A percentile compares a stretch with the other conserved stretches of the same genome.
Conservation (phyloP, 495 filamentous ascomycete genomes). For the Aspergillus cavernicola region DNA sequence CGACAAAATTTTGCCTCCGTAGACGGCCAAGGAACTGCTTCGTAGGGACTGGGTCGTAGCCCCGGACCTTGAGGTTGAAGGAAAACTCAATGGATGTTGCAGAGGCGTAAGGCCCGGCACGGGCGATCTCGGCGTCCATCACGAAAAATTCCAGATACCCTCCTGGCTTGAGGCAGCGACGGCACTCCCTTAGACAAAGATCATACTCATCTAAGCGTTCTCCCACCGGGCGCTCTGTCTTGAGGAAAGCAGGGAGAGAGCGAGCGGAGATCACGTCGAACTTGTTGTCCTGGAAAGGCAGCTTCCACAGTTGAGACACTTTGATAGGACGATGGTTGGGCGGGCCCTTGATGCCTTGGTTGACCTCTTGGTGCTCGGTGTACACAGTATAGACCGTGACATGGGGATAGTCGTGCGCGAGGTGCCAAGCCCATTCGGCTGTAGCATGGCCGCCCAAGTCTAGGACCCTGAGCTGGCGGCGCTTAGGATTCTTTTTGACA, state of each 20-base stretch:
- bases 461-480: slow-evolving; percentile 57
- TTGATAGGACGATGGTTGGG: slow-evolving; percentile 79
- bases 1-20: slow-evolving; percentile 66
- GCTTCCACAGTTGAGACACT: slow-evolving; percentile 67
- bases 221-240: slow-evolving; percentile 50
- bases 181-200: slow-evolving; percentile 76
- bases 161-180: slow-evolving; percentile 86
- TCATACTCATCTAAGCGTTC: slow-evolving; percentile 81
- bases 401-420: slow-evolving; percentile 77
- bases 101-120: slow-evolving; percentile 69
- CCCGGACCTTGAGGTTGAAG: slow-evolving; percentile 78
- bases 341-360: slow-evolving; percentile 71
- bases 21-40: slow-evolving; percentile 73
- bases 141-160: slow-evolving; percentile 88
- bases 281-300: slow-evolving; percentile 83
- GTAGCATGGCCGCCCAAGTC: slow-evolving; percentile 83
- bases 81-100: slow-evolving; percentile 86
- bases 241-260: slow-evolving; percentile 77
- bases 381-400: slow-evolving; percentile 83
- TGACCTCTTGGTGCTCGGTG: slow-evolving; percentile 63
- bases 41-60: slow-evolving; percentile 83
- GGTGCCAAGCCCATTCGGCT: slow-evolving; percentile 95
- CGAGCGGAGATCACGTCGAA: slow-evolving; percentile 93
- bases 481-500: slow-evolving; percentile 4
- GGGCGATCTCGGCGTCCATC: slow-evolving; percentile 84